These are phyloP conservation scores for Rachicladosporium sp. DNA, from an alignment of 2,329 filamentous ascomycete genomes.

Conservation along the genomic window DNA sequence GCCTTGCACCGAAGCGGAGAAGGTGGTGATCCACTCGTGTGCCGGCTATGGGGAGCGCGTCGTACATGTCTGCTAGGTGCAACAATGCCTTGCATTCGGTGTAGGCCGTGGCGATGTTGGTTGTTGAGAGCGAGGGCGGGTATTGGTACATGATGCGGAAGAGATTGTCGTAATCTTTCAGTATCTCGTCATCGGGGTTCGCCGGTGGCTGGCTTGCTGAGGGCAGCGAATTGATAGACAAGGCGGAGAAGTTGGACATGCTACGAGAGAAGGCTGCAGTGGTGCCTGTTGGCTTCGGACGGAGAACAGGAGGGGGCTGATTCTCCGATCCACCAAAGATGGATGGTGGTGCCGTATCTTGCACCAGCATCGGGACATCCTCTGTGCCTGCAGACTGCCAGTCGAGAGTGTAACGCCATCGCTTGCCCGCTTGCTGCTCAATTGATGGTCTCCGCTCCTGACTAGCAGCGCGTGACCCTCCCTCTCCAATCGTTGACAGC, in stretches of 20 bases:
- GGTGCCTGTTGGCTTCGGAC: conserved; percentile 52
- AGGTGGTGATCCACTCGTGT: conserved; percentile 88
- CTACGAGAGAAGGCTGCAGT: conserved; percentile 71
- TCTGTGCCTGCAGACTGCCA: conserved; percentile 55
- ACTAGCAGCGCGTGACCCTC: conserved; percentile 27
- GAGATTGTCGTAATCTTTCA: conserved; percentile 90
- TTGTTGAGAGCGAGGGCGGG: conserved; percentile 63
- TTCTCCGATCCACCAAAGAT: conserved; percentile 25
- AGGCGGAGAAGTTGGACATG: conserved; percentile 62
- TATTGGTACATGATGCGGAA: conserved; percentile 96
- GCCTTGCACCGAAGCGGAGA: conserved; percentile 74
- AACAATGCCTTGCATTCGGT: conserved; percentile 87
- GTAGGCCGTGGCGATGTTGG: conserved; percentile 87
- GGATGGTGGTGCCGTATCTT: conserved; percentile 9
- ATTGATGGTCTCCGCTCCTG: conserved; percentile 21
- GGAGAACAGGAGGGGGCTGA: conserved; percentile 33
- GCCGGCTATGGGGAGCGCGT: conserved; percentile 75
- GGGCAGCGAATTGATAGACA: conserved; percentile 37
- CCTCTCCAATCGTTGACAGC: conserved; percentile 41
- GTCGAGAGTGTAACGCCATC: conserved; percentile 84
- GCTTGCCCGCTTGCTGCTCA: conserved; percentile 36
- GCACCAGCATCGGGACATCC: conserved; percentile 35
- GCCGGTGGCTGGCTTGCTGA: conserved; percentile 24
- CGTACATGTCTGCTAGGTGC: conserved; percentile 84
- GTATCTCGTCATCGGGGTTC: conserved; percentile 56